Evolutionary conservation across 306 rosid species (phyloP).

Genomic region (Fragaria iinumae): DNA sequence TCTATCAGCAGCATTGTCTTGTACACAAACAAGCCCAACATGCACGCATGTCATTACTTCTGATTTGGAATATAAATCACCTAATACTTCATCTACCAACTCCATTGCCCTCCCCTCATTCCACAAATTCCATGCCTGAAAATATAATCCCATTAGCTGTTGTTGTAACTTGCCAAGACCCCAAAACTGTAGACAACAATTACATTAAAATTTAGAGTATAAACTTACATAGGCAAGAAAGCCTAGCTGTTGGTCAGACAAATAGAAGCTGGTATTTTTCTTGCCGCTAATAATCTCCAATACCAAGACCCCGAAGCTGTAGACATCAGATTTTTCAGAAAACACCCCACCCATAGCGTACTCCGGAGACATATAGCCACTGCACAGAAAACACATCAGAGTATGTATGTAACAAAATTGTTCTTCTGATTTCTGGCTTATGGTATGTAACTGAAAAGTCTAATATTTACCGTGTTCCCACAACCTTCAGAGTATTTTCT

Average conservation of each 20-base stretch:
- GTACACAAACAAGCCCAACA: slow-evolving; percentile 67
- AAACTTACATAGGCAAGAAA: slow-evolving; percentile 34
- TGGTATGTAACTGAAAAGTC: background rate
- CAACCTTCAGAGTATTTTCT: background rate
- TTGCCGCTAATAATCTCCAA: slow-evolving; percentile 31
- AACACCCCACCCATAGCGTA: slow-evolving; percentile 22
- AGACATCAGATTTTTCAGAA: slow-evolving; percentile 33
- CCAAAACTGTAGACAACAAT: no score
- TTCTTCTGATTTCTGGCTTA: background rate
- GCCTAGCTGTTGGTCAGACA: slow-evolving; percentile 11
- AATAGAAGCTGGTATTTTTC: slow-evolving; percentile 23
- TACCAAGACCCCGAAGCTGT: slow-evolving; percentile 30
- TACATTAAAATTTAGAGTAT: background rate
- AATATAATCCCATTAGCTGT: background rate
- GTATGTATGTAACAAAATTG: background rate
- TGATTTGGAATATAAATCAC: background rate
- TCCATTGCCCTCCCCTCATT: no score
- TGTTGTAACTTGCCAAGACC: background rate
- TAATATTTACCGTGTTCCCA: background rate
- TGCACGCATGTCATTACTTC: slow-evolving; percentile 59
- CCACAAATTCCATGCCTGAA: no score
- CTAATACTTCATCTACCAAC: slow-evolving; percentile 16
- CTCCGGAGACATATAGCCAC: slow-evolving; percentile 37
- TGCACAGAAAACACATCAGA: background rate
- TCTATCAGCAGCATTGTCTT: slow-evolving; percentile 66